These are phyloP conservation scores for Cardamine resedifolia DNA, from an alignment of 345 rosid species.

Conservation along the genomic window DNA sequence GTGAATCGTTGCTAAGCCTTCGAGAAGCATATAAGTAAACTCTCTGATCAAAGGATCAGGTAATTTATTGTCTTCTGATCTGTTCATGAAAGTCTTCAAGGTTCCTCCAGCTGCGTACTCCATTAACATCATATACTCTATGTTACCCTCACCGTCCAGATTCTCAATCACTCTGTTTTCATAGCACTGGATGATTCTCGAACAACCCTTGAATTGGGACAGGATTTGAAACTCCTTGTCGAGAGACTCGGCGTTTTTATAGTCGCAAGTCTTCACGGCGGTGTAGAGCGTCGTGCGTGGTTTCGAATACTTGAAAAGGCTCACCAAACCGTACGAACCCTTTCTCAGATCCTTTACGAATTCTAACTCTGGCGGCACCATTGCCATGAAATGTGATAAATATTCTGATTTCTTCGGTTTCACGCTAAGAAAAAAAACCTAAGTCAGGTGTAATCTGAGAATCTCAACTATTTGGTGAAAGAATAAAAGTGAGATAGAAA, in stretches of 20 bases:
- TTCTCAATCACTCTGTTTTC: constrained; percentile 34
- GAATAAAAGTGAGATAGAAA: neutral
- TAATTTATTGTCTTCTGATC: constrained; percentile 23
- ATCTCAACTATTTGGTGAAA: neutral
- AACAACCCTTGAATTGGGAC: constrained; percentile 26
- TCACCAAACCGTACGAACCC: constrained; percentile 26
- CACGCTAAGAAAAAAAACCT: neutral
- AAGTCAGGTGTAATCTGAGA: neutral
- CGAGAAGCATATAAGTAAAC: constrained; percentile 38
- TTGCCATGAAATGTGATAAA: neutral
- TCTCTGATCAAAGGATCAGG: constrained; percentile 39
- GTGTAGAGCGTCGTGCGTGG: neutral
- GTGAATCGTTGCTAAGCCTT: constrained; percentile 43
- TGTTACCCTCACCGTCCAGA: neutral
- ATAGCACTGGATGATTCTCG: constrained; percentile 34
- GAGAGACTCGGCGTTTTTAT: constrained; percentile 32
- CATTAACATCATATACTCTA: constrained; percentile 36
- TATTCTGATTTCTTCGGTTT: neutral
- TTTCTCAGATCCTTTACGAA: neutral
- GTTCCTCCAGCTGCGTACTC: constrained; percentile 52
- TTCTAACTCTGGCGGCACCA: neutral
- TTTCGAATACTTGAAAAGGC: constrained; percentile 16
- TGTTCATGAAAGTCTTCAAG: constrained; percentile 29
- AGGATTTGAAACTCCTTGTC: constrained; percentile 41
- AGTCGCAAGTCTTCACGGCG: constrained; percentile 40